Evolutionary conservation across 2,329 filamentous ascomycete genomes (phyloP).

Genomic region (Neurospora sp.): DNA sequence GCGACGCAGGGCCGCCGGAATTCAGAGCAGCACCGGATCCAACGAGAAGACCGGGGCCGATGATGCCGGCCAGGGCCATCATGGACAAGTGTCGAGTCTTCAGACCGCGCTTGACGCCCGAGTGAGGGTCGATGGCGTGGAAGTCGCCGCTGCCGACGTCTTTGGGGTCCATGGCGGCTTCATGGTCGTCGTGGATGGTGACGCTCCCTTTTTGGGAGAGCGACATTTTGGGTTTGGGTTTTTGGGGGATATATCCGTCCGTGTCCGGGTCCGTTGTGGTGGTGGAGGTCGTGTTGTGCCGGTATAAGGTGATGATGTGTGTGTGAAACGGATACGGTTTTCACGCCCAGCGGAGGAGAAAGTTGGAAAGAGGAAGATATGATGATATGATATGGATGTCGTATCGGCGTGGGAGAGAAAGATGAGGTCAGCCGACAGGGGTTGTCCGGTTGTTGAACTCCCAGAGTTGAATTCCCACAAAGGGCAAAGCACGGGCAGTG

Average conservation of each 20-base stretch:
- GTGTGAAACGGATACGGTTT: background rate
- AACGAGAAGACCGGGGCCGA: constrained; percentile 62
- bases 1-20: constrained; percentile 59
- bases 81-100: constrained; percentile 60
- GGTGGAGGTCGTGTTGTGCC: background rate
- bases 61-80: constrained; percentile 54
- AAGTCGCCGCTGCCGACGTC: constrained; percentile 31
- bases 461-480: background rate
- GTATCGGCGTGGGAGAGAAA: background rate
- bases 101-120: constrained; percentile 58
- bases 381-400: background rate
- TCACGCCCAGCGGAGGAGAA: background rate
- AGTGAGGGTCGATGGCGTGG: constrained; percentile 45
- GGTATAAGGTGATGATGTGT: background rate
- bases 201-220: background rate
- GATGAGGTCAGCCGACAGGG: background rate
- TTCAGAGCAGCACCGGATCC: constrained; percentile 61
- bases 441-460: background rate
- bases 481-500: background rate
- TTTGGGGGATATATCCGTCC: background rate
- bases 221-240: background rate
- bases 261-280: background rate
- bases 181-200: constrained; percentile 3
- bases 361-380: background rate
- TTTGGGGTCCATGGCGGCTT: constrained; percentile 19